These are phyloP conservation scores for Dipodascopsis uninucleata DNA, from an alignment of 805 yeast species.

Conservation along the genomic window DNA sequence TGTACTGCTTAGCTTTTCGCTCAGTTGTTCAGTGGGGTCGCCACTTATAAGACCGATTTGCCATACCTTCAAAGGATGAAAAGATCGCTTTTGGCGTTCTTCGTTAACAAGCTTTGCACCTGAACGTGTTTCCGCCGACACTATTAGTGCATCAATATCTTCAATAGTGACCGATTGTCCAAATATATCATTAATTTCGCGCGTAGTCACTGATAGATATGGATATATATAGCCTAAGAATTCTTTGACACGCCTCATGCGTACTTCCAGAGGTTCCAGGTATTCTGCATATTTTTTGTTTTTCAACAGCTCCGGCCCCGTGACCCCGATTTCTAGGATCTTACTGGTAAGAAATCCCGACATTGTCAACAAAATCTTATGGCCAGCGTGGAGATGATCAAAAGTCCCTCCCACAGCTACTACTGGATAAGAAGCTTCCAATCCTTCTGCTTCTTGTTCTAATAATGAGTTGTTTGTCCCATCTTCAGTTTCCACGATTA, in stretches of 20 bases:
- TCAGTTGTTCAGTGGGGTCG: conserved; percentile 6
- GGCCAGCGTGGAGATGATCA: conserved; percentile 96
- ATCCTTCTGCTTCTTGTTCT: conserved; percentile 18
- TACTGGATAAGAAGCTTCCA: conserved; percentile 22
- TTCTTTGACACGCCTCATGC: conserved; percentile 46
- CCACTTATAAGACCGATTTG: conserved; percentile 40
- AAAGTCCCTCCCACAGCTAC: conserved; percentile 84
- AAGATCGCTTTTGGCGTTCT: conserved; percentile 54
- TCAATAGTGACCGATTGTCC: conserved; percentile 85
- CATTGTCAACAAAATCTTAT: conserved; percentile 73
- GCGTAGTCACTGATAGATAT: conserved; percentile 46
- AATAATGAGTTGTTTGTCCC: conserved; percentile 10
- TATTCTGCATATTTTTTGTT: conserved; percentile 71
- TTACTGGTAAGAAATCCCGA: conserved; percentile 58
- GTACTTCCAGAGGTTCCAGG: conserved; percentile 53
- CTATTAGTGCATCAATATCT: conserved; percentile 73
- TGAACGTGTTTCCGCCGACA: conserved; percentile 70
- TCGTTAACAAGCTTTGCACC: conserved; percentile 77
- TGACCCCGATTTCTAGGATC: conserved; percentile 72
- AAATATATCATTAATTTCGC: conserved; percentile 75
- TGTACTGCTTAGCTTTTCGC: conserved; percentile 25
- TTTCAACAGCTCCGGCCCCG: conserved; percentile 66
- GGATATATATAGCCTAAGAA: conserved; percentile 54
- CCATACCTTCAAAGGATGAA: conserved; percentile 49
- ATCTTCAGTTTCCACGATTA: conserved; percentile 17